Conservation (phyloP, 73 alveolate species). For the Breviolum minutum region DNA sequence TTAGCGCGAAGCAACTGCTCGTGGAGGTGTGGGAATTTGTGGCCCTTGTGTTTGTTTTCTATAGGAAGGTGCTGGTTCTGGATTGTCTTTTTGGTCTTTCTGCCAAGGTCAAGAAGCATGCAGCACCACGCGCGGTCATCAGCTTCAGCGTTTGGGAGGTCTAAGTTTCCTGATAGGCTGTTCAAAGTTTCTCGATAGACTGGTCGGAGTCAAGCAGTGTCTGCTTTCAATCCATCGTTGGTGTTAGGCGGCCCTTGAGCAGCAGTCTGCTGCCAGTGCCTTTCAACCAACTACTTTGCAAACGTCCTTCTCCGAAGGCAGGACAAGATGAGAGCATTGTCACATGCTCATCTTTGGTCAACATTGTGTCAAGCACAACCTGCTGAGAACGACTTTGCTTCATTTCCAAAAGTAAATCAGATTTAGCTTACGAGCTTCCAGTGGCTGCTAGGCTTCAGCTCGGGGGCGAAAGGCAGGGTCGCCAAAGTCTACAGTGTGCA, state of each 20-base stretch:
- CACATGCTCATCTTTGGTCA: no score
- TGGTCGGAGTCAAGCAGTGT: background rate
- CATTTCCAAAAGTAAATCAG: no score
- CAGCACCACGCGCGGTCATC: conserved; percentile 61
- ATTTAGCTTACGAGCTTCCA: background rate
- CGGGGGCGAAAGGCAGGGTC: background rate
- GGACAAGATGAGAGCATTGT: background rate
- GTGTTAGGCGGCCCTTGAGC: conserved; percentile 17
- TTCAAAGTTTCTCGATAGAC: no score
- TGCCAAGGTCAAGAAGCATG: conserved; percentile 71
- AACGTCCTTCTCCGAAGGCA: conserved; percentile 21
- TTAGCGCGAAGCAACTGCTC: conserved; percentile 60
- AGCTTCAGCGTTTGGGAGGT: conserved; percentile 45
- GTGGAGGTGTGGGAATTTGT: conserved; percentile 22
- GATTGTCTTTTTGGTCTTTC: background rate
- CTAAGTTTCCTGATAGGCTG: no score
- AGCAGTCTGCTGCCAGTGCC: conserved; percentile 25
- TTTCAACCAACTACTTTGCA: conserved; percentile 32
- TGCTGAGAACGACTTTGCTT: no score
- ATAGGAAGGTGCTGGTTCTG: no score
- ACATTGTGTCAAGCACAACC: no score
- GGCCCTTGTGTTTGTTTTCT: background rate
- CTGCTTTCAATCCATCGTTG: background rate
- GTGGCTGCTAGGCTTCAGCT: background rate
- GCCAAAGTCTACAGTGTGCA: background rate